Conservation (phyloP, 192 early-diverging fungal genomes). For the Backusella circina region DNA sequence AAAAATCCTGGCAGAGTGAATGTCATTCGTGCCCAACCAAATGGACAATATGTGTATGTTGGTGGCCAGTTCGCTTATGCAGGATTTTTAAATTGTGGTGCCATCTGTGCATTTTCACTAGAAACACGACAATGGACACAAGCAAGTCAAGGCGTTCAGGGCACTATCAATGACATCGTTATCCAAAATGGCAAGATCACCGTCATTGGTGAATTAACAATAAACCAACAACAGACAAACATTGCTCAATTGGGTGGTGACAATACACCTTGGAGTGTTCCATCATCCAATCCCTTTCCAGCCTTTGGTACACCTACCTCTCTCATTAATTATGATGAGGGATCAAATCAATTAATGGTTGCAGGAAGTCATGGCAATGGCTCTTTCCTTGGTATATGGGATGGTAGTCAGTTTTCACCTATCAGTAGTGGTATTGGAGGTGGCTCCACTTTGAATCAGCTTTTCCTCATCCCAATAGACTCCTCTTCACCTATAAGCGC, state of each 20-base stretch:
- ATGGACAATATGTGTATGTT: slow-evolving; percentile 36
- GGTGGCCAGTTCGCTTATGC: slow-evolving; percentile 54
- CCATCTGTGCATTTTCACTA: slow-evolving; percentile 27
- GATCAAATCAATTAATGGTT: background rate
- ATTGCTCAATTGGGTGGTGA: background rate
- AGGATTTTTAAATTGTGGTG: slow-evolving; percentile 26
- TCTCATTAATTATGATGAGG: background rate
- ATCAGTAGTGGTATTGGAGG: slow-evolving; percentile 12
- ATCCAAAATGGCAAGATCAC: slow-evolving; percentile 26
- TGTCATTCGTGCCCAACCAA: background rate
- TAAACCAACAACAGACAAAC: background rate
- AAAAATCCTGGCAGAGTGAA: slow-evolving; percentile 14
- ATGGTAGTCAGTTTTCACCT: background rate
- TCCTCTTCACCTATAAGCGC: background rate
- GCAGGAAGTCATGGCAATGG: background rate
- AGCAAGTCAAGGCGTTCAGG: slow-evolving; percentile 17
- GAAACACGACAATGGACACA: slow-evolving; percentile 22
- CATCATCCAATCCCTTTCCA: background rate
- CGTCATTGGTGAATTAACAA: background rate
- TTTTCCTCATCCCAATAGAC: slow-evolving; percentile 11
- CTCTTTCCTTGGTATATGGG: slow-evolving; percentile 7
- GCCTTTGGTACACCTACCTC: background rate
- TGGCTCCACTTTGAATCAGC: background rate
- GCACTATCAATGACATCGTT: slow-evolving; percentile 33
- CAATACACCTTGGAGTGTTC: background rate